Base-by-base conservation (phyloP, 2,329 filamentous ascomycete species). In the Stachybotrys echinatus region DNA sequence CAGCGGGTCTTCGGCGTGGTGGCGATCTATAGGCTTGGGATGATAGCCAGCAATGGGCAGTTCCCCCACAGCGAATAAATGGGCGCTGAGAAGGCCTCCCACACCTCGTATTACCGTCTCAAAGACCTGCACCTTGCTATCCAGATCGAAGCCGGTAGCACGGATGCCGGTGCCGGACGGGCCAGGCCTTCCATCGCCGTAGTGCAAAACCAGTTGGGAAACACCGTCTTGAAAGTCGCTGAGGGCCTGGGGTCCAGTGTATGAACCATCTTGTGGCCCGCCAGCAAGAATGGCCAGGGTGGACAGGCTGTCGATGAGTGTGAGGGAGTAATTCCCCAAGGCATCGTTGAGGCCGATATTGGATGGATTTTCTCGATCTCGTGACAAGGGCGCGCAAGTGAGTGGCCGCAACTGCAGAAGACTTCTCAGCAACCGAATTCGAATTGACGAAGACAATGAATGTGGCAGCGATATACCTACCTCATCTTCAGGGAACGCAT, bases 121-220 rank as follows among this genome's bases (percentile, higher is more conserved):
- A 63, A 99, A 99, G 38, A 99, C 90, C 71, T 99, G 92, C 2
- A 99, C 94, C 70, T 97, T 99, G 73, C 92, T 96, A 69, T 99
- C 92, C 39, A 96, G 75, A 67, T 99, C 90, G 61, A 99, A 99
- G 0, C 91, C 94, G 49, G 84, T 80, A 4, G 85, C 84, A 55
- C 90, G 78, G 50, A 79, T 74, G 4, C 92, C 92, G 61, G 81
- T 77, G 6, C 88, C 89, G 5, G 77, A 76, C 14, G 80, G 74
- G 3, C 88, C 86, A 8, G 75, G 70, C 23, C 83, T 84, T 2
- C 92, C 92, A 68, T 96, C 92, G 4, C 92, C 92, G 66, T 96
- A 97, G 58, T 94, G 76, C 55, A 83, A 74, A 3, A 96, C 87
- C 58, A 97, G 75, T 47, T 85, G 76, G 52, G 80, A 76, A 23